phyloP scores from a whole-genome alignment of 2,329 filamentous ascomycete genomes.

The Herpomyces periplanetae region DNA sequence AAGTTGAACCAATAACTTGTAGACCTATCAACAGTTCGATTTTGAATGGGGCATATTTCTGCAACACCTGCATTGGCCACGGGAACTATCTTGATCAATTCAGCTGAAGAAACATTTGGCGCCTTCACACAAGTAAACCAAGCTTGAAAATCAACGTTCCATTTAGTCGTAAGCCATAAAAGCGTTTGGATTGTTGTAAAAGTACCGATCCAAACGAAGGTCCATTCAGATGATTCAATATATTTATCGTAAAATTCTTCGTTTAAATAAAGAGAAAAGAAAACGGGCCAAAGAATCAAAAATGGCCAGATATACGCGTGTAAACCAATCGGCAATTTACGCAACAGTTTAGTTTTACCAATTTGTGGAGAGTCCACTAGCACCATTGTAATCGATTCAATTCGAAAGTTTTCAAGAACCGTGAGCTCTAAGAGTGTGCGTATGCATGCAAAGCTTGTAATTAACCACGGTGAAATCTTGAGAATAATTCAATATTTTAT shows the following conservation, averaged over 20 bases:
- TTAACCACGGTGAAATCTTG: too few species aligned
- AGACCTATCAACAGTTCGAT: constrained; percentile 19
- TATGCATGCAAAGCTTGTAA: too few species aligned
- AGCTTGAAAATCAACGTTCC: constrained; percentile 59
- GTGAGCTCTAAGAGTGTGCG: too few species aligned
- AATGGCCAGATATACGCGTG: constrained; percentile 87
- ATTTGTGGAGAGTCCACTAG: constrained; percentile 81
- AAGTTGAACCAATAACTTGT: constrained; percentile 52
- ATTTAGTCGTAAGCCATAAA: constrained; percentile 80
- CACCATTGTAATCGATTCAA: too few species aligned
- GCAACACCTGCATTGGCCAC: constrained; percentile 51
- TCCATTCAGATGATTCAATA: constrained; percentile 86
- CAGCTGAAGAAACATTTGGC: constrained; percentile 25
- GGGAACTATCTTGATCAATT: constrained; percentile 70
- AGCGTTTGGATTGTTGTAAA: constrained; percentile 64
- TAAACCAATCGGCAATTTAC: constrained; percentile 36
- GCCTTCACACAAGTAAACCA: constrained; percentile 39
- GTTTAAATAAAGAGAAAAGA: constrained; percentile 52
- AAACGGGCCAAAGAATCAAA: constrained; percentile 55
- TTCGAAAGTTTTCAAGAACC: too few species aligned
- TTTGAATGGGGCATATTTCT: constrained; percentile 46
- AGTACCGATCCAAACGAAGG: constrained; percentile 59
- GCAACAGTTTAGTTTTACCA: constrained; percentile 47
- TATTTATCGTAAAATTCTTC: constrained; percentile 53
- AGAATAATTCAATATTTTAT: too few species aligned